Conservation (phyloP, 441 rosid species). For the Geranium incanum region DNA sequence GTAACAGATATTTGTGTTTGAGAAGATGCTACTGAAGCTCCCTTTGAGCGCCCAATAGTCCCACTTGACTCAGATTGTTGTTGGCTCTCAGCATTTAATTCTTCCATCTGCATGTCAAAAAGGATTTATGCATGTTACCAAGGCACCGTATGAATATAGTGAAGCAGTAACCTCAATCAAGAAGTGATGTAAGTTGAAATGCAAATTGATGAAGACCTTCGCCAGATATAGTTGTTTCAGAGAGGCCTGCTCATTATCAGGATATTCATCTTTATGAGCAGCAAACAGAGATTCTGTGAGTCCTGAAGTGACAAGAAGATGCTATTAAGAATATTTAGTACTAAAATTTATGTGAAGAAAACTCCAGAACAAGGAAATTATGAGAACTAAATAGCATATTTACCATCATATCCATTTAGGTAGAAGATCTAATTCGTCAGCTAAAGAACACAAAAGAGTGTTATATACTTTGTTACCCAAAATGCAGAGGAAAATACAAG, state of each 20-base stretch:
- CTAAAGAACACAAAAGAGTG: not conserved
- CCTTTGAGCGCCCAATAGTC: slow-evolving; percentile 86
- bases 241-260: slow-evolving; percentile 91
- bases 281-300: slow-evolving; percentile 95
- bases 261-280: slow-evolving; percentile 92
- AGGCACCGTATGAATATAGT: slow-evolving; percentile 12
- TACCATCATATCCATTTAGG: not conserved
- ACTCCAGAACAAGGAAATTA: slow-evolving; percentile 5
- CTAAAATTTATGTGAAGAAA: not conserved
- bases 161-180: slow-evolving; percentile 16
- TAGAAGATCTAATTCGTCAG: not conserved
- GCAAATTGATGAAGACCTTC: slow-evolving; percentile 44
- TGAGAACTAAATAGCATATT: not conserved
- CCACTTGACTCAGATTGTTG: slow-evolving; percentile 73
- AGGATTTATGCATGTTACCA: slow-evolving; percentile 12
- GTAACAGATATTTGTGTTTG: slow-evolving; percentile 94
- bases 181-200: slow-evolving; percentile 9
- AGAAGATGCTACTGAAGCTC: slow-evolving; percentile 76
- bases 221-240: slow-evolving; percentile 82
- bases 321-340: slow-evolving; percentile 3
- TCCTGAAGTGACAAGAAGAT: slow-evolving; percentile 41
- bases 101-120: slow-evolving; percentile 69
- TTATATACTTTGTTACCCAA: not conserved
- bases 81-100: slow-evolving; percentile 75
- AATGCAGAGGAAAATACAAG: slow-evolving; percentile 2